These are phyloP conservation scores for Xerocomus nothofagi DNA, from an alignment of 1,284 basidiomycete species.

Conservation along the genomic window DNA sequence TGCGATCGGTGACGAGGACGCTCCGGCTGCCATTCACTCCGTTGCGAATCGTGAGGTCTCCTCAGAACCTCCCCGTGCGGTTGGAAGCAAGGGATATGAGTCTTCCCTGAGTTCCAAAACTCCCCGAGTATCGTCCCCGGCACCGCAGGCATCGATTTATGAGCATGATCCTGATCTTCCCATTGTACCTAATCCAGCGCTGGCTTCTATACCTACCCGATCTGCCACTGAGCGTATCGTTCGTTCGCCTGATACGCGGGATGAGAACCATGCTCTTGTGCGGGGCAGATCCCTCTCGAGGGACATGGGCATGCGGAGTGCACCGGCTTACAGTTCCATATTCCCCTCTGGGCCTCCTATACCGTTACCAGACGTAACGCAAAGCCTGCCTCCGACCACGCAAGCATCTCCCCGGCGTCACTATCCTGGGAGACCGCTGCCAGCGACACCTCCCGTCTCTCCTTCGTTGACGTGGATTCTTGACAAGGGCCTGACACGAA, in stretches of 20 bases:
- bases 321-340: constrained; percentile 35
- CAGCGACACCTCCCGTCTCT: constrained; percentile 34
- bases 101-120: constrained; percentile 20
- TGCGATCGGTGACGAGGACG: constrained; percentile 18
- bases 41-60: constrained; percentile 21
- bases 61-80: constrained; percentile 24
- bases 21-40: constrained; percentile 13
- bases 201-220: constrained; percentile 22
- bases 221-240: constrained; percentile 36
- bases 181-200: constrained; percentile 17
- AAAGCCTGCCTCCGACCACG: constrained; percentile 23
- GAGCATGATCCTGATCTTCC: constrained; percentile 34
- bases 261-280: constrained; percentile 32
- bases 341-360: constrained; percentile 35
- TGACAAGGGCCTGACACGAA: constrained; percentile 22
- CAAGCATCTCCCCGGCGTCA: constrained; percentile 31
- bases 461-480: constrained; percentile 37
- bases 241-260: constrained; percentile 27
- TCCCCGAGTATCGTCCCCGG: constrained; percentile 28
- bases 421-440: constrained; percentile 35
- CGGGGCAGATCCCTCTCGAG: constrained; percentile 35
- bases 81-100: constrained; percentile 16
- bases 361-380: constrained; percentile 26
- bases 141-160: constrained; percentile 16
- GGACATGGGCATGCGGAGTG: constrained; percentile 34